Base-by-base conservation (phyloP, 495 filamentous ascomycete genomes). In the Clavariopsis aquatica region DNA sequence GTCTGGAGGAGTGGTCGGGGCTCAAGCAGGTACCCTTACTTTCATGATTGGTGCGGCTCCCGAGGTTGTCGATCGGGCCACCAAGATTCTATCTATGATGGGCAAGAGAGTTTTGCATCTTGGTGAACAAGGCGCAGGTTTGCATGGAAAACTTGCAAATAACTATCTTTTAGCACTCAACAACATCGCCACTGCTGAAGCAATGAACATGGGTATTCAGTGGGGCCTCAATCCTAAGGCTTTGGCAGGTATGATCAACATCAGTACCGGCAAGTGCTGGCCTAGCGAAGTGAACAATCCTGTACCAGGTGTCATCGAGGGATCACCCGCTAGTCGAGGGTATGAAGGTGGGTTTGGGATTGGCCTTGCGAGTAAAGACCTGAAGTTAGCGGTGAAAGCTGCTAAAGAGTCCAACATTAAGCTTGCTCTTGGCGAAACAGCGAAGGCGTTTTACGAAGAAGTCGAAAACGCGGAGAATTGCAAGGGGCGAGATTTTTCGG, bases 251-350 rank as follows among this genome's bases (percentile, higher is more conserved):
- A 80, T 97, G 75, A 89, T 96, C 74, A 96, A 94, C 72, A 84
- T 87, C 20, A 90, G 88, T 51, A 95, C 90, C 0, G 93, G 93
- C 36, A 85, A 83, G 54, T 96, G 91, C 80, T 97, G 93, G 93
- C 90, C 91, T 8, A 91, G 86, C 62, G 93, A 96, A 73, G 76
- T 93, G 49, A 97, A 97, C 73, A 97, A 97, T 71, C 93, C 93
- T 0, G 90, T 96, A 10, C 89, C 90, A 43, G 91, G 89, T n/a
- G 90, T 93, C 0, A 80, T 90, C 9, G 84, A 87, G 43, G 82
- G 81, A 7, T 82, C 91, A 1, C 90, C 91, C 1, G 88, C 92
- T 0, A 82, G 80, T 41, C 82, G 85, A 22, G 90, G 85, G 8
- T 97, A 95, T 65, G 77, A 81, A 17, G 91, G 91, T 17, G 93